Conservation (phyloP, 2,329 filamentous ascomycete genomes). For the Aspergillus amoenus region DNA sequence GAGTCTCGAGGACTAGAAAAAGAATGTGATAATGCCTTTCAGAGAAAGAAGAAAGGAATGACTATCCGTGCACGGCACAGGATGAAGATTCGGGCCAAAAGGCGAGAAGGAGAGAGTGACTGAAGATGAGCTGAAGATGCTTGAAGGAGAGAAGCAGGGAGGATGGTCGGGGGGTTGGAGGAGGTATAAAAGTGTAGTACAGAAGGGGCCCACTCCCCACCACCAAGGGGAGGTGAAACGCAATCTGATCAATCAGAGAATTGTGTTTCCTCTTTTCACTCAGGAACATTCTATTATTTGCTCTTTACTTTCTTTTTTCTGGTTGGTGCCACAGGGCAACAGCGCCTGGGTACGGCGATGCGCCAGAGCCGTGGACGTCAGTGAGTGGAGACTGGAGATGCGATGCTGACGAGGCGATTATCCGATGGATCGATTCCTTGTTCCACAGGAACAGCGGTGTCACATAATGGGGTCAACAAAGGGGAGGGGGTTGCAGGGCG, state of each 20-base stretch:
- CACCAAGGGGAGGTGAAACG: background rate
- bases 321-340: background rate
- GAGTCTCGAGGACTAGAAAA: conserved; percentile 13
- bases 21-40: conserved; percentile 4
- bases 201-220: background rate
- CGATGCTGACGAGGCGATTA: background rate
- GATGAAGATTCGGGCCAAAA: conserved; percentile 14
- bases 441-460: background rate
- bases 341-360: conserved; percentile 1
- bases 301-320: background rate
- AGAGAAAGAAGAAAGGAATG: conserved; percentile 23
- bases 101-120: background rate
- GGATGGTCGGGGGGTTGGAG: background rate
- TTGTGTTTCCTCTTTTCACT: background rate
- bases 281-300: background rate
- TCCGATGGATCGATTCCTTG: background rate
- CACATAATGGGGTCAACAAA: background rate
- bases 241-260: background rate
- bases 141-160: background rate
- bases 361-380: conserved; percentile 1
- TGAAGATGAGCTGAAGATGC: background rate
- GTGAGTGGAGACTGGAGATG: background rate
- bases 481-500: too few relatives aligned
- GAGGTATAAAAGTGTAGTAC: conserved; percentile 1
- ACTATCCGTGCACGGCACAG: conserved; percentile 35